Evolutionary conservation across 2,329 filamentous ascomycete genomes (phyloP).

Genomic region (Penicillium sp.): DNA sequence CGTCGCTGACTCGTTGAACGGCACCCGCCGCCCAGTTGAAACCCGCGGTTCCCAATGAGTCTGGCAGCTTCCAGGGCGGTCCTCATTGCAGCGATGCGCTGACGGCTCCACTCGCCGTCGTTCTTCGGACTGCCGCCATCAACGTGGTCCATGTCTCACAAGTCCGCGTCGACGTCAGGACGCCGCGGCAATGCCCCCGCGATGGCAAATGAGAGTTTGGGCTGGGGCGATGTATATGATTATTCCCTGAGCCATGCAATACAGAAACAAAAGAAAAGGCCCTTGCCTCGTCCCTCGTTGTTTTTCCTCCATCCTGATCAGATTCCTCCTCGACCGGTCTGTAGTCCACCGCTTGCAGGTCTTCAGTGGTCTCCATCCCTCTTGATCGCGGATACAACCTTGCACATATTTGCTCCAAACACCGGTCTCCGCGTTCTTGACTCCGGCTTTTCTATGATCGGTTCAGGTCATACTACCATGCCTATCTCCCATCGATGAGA

Average conservation of each 20-base stretch:
- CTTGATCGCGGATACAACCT: constrained; percentile 17
- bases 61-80: constrained; percentile 1
- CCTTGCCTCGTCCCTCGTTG: constrained; percentile 17
- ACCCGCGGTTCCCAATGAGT: constrained; percentile 1
- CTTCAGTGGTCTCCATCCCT: too few species aligned
- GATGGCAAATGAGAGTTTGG: constrained; percentile 11
- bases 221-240: constrained; percentile 9
- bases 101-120: constrained; percentile 8
- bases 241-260: constrained; percentile 10
- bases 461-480: constrained; percentile 7
- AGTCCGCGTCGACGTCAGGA: constrained; percentile 11
- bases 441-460: not conserved
- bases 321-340: constrained; percentile 7
- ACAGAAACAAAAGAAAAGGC: too few species aligned
- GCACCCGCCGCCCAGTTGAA: not conserved
- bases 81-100: not conserved
- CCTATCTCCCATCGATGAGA: constrained; percentile 4
- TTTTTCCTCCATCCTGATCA: constrained; percentile 7
- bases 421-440: constrained; percentile 1
- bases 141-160: constrained; percentile 18
- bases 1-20: constrained; percentile 7
- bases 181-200: not conserved
- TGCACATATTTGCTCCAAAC: constrained; percentile 13
- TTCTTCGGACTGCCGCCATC: constrained; percentile 10
- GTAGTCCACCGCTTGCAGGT: constrained; percentile 14